Evolutionary conservation across 441 rosid genomes (phyloP).

Genomic region (Gossypium aridum): DNA sequence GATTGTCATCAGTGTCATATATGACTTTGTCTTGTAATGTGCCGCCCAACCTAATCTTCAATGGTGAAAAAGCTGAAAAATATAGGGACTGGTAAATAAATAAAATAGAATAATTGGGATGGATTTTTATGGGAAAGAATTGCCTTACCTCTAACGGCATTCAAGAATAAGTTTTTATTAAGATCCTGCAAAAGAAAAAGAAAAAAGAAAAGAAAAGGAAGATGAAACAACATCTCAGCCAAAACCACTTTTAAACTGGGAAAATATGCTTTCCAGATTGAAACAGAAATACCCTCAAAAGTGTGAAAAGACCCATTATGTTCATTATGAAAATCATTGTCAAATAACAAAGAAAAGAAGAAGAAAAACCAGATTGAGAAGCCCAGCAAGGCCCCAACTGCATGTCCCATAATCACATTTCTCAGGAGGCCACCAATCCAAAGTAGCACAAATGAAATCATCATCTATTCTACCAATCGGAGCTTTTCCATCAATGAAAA

Average conservation of each 20-base stretch:
- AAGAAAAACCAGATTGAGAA: slow-evolving; percentile 71
- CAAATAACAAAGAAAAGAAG: neutral
- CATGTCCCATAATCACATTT: slow-evolving; percentile 97
- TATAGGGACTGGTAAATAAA: neutral
- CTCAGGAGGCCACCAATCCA: slow-evolving; percentile 99
- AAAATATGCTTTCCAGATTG: neutral
- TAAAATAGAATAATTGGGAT: neutral
- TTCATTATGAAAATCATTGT: neutral
- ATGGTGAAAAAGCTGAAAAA: slow-evolving; percentile 71
- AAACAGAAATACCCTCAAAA: neutral
- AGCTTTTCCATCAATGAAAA: slow-evolving; percentile 43
- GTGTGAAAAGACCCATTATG: neutral
- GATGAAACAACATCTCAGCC: neutral
- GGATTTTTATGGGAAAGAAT: neutral
- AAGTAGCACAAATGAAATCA: slow-evolving; percentile 85
- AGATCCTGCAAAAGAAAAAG: slow-evolving; percentile 52
- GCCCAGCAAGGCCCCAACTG: slow-evolving; percentile 80
- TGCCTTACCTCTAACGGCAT: slow-evolving; percentile 66
- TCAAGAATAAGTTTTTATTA: slow-evolving; percentile 47
- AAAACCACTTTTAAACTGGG: neutral
- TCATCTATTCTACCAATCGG: slow-evolving; percentile 72
- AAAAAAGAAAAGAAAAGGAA: neutral
- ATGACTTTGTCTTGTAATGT: slow-evolving; percentile 80
- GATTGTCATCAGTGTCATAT: slow-evolving; percentile 51
- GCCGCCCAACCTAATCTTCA: slow-evolving; percentile 93